phyloP scores from a whole-genome alignment of 495 filamentous ascomycete genomes.

The Amniculicola lignicola region DNA sequence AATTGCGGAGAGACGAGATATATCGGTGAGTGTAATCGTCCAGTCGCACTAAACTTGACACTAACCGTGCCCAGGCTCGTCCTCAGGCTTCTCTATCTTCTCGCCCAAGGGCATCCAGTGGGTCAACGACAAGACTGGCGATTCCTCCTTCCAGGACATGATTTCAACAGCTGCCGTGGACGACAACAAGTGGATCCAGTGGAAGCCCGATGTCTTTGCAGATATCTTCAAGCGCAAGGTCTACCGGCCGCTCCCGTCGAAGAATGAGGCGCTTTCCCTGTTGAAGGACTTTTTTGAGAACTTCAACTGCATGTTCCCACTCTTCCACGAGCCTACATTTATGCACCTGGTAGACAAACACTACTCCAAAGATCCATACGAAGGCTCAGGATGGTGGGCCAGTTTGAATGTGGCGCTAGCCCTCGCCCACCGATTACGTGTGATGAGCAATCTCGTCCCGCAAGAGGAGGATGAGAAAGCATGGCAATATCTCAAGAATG shows the following conservation, averaged over 20 bases:
- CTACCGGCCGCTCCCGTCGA: slow-evolving; percentile 75
- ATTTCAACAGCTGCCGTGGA: slow-evolving; percentile 76
- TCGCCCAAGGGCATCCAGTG: slow-evolving; percentile 97
- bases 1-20: slow-evolving; percentile 94
- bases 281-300: slow-evolving; percentile 95
- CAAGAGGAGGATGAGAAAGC: slow-evolving; percentile 90
- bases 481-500: slow-evolving; percentile 95
- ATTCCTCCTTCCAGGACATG: slow-evolving; percentile 93
- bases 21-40: slow-evolving; percentile 69
- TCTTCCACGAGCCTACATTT: slow-evolving; percentile 97
- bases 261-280: slow-evolving; percentile 74
- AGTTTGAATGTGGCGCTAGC: slow-evolving; percentile 92
- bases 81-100: slow-evolving; percentile 97
- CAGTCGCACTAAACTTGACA: background rate
- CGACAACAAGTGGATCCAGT: slow-evolving; percentile 90
- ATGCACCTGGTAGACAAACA: slow-evolving; percentile 93
- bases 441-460: slow-evolving; percentile 91
- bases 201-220: slow-evolving; percentile 92
- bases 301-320: slow-evolving; percentile 97
- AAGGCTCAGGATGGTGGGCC: slow-evolving; percentile 97
- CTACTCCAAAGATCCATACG: slow-evolving; percentile 89
- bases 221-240: slow-evolving; percentile 88
- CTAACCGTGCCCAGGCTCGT: slow-evolving; percentile 63
- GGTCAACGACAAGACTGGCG: slow-evolving; percentile 97
- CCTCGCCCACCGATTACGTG: slow-evolving; percentile 82